phyloP scores from a whole-genome alignment of 2,329 filamentous ascomycete species.

The Leptographium galeiforme region DNA sequence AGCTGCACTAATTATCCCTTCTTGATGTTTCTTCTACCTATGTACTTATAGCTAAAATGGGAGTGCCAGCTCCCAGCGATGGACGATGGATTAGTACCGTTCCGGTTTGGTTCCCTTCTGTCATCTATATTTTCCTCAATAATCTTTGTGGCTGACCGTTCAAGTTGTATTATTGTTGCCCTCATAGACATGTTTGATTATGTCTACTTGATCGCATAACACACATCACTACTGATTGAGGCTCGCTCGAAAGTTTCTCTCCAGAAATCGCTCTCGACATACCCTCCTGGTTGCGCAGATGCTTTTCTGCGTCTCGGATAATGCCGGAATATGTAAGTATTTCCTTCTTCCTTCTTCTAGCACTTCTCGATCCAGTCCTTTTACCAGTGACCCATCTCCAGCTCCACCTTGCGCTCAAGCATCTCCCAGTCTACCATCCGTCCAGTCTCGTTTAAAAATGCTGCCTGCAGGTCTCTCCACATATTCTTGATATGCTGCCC shows the following conservation, averaged over 20 bases:
- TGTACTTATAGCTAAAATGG: background rate
- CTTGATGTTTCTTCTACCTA: background rate
- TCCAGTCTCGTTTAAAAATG: slow-evolving; percentile 29
- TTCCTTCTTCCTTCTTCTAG: no score
- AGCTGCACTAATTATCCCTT: background rate
- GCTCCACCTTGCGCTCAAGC: slow-evolving; percentile 22
- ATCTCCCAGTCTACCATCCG: slow-evolving; percentile 24
- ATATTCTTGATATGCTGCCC: slow-evolving; percentile 17
- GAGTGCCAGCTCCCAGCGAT: background rate
- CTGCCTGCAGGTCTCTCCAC: slow-evolving; percentile 30
- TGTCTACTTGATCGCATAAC: background rate
- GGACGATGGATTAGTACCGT: background rate
- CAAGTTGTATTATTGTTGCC: background rate
- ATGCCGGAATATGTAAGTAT: no score
- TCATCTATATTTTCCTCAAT: background rate
- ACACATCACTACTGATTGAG: no score
- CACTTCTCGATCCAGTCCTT: background rate
- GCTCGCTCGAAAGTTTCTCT: no score
- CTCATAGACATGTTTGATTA: background rate
- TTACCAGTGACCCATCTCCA: background rate
- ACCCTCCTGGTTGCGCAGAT: no score
- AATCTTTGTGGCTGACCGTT: background rate
- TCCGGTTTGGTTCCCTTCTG: background rate
- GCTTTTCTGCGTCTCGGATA: no score
- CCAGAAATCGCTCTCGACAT: no score